Evolutionary conservation across 1,139 yeast genomes (phyloP), one percentile per base, ranked within the genome.

Genomic region (Arxiozyma bovina): DNA sequence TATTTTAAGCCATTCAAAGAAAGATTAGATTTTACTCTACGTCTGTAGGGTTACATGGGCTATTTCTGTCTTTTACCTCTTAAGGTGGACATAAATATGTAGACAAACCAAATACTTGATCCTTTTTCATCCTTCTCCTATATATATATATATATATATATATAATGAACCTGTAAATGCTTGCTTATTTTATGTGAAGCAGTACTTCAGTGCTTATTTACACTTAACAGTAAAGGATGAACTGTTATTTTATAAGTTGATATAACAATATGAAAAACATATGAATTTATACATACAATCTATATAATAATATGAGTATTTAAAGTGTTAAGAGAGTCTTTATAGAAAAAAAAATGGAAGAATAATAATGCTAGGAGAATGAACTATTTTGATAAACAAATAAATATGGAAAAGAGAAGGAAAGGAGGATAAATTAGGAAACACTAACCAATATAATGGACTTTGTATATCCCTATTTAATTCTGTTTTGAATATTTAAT

Each of bases 1-100:
- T n/a, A 91, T 91, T 51, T 72, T 84, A 18, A 61, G 60, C 18
- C 67, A 65, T 55, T 59, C 64, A 18, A 59, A 61, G 41, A 44
- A 17, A n/a, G 38, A 30, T 25, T 45, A 17, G 30, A 34, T 34
- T 34, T 12, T 34, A 34, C 8, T 15, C 3, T 34, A 12, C n/a
- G 1, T 15, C 2, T 12, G 6, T 34, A 15, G 17, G n/a, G 6
- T 2, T 15, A 34, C 6, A 15, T 3, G 11, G 12, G 17, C 4
- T 34, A 12, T 34, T 34, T 12, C 40, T 15, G 11, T 12, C 6
- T 3, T 34, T 34, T 34, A n/a, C 3, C 6, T 34, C 40, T 34
- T 34, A 34, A 34, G 3, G 12, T 34, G 40, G 40, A 34, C 8
- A 34, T 34, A 34, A 15, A 34, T 34, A 34, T 3, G 8, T 30